Evolutionary conservation across 306 rosid genomes (phyloP).

Genomic region (Prunus armeniaca): DNA sequence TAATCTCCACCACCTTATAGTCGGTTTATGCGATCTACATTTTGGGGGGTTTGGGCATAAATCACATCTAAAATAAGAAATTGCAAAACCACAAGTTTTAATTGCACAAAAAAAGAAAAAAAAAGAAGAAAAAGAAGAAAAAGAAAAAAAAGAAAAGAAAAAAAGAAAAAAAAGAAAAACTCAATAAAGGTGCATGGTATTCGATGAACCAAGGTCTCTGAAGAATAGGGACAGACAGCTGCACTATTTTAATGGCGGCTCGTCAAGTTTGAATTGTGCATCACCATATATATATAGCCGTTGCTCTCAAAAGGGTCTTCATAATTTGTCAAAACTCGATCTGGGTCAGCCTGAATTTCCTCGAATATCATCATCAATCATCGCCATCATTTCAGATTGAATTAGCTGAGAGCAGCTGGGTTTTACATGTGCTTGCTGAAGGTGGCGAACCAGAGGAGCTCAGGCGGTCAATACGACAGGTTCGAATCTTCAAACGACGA

Average conservation of each 20-base stretch:
- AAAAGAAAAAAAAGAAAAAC: no score
- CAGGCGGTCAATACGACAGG: slow-evolving; percentile 20
- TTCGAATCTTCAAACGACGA: slow-evolving; percentile 16
- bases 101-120: neutral
- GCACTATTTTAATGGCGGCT: slow-evolving; percentile 29
- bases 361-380: neutral
- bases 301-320: slow-evolving; percentile 5
- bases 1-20: neutral
- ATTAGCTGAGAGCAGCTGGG: neutral
- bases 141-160: no score
- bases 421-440: slow-evolving; percentile 42
- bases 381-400: neutral
- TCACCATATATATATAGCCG: slow-evolving; percentile 10
- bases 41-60: neutral
- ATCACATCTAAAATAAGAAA: neutral
- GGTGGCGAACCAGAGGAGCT: slow-evolving; percentile 55
- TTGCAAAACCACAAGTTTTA: neutral
- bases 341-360: slow-evolving; percentile 5
- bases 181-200: neutral
- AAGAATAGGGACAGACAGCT: neutral
- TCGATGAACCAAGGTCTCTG: neutral
- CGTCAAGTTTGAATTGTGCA: slow-evolving; percentile 17
- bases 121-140: no score
- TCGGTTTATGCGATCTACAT: neutral
- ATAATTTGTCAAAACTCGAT: slow-evolving; percentile 15